Base-by-base conservation (phyloP, 2,329 filamentous ascomycete genomes). In the Pseudogymnoascus sp. region DNA sequence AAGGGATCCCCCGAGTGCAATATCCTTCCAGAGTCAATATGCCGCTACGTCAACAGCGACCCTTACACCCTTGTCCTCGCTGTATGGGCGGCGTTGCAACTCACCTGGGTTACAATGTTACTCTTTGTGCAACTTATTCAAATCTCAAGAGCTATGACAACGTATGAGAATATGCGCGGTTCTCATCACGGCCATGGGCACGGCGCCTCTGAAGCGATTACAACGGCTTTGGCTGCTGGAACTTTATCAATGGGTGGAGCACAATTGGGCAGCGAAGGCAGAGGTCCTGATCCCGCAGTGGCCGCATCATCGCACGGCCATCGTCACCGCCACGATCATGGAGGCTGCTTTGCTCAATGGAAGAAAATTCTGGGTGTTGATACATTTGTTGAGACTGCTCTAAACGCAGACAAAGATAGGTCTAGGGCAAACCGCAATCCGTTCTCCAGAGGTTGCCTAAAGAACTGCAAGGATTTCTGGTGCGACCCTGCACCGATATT, bases 31-130 rank as follows among this genome's bases (percentile, higher is more conserved):
- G 82, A 87, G 1, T 77, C 80, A 0, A 77, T 97, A 7, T 99
- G 95, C 80, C 81, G 83, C 57, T 79, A 91, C 40, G 79, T 96
- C 68, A 90, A 90, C 71, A 85, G 88, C 61, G 93, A 97, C 73
- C 82, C 91, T 0, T 96, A 93, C 74, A 93, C 90, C 1, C 82
- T 96, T 26, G 79, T 96, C 10, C 80, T 96, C 18, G 84, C 84
- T 11, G 77, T 90, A 29, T 99, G 95, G 95, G 83, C 84, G 5
- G 82, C 84, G 1, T 79, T 97, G 47, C 96, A 99, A 75, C 83
- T 97, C 34, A 88, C 91, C 18, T 99, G 95, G 95, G 91, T 97
- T 2, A 87, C 89, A n/a, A 97, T 99, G 93, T 86, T 99, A 36
- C 82, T 97, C 65, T 89, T 92, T 67, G 96, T 97, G 4, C 96